A percentile compares a stretch with the other conserved stretches of the same genome.
Conservation (phyloP, 371 early-diverging fungal genomes). For the Circinella umbellata region DNA sequence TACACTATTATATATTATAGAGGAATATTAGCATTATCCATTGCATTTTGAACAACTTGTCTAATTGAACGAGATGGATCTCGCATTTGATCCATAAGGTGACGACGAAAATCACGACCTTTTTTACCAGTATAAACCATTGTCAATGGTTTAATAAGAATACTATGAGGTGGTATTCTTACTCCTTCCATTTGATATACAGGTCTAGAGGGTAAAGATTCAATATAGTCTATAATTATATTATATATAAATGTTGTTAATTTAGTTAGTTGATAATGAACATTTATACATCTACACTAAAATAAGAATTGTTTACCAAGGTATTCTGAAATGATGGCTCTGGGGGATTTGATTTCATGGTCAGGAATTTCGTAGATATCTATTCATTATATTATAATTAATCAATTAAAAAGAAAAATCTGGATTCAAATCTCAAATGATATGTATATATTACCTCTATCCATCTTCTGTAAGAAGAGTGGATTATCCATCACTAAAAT, state of each 20-base stretch:
- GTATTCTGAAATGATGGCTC: conserved; percentile 44
- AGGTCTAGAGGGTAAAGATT: conserved; percentile 15
- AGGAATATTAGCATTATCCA: conserved; percentile 16
- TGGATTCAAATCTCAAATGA: not conserved
- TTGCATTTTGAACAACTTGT: conserved; percentile 24
- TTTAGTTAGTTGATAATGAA: too few species aligned
- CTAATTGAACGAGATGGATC: conserved; percentile 3
- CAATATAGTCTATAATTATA: conserved; percentile 31
- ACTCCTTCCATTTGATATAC: conserved; percentile 6
- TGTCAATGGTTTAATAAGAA: conserved; percentile 42
- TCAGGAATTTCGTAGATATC: conserved; percentile 38
- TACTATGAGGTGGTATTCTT: conserved; percentile 38
- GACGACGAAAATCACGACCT: conserved; percentile 42
- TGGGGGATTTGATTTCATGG: conserved; percentile 32
- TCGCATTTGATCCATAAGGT: conserved; percentile 25
- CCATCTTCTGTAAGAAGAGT: conserved; percentile 32
- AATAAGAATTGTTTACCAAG: not conserved
- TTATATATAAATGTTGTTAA: too few species aligned
- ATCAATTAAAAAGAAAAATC: too few species aligned
- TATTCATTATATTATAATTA: not conserved
- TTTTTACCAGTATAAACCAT: conserved; percentile 31
- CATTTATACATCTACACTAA: not conserved
- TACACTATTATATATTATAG: not conserved
- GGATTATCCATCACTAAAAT: conserved; percentile 1
- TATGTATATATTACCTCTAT: conserved; percentile 23